Evolutionary conservation across 148 eudicot genomes (phyloP).

Genomic region (Arctostaphylos glauca): DNA sequence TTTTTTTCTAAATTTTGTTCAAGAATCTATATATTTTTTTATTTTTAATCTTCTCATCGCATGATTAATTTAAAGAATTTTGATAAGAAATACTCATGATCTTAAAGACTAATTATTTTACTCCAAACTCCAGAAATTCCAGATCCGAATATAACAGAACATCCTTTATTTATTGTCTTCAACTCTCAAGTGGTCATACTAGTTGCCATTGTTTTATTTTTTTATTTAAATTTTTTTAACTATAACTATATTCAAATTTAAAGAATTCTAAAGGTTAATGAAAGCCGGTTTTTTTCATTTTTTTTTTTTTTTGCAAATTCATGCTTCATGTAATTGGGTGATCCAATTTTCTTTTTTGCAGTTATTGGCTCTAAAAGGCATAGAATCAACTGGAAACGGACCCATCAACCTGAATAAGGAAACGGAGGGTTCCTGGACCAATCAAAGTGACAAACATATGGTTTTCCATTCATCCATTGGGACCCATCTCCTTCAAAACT

Average conservation of each 20-base stretch:
- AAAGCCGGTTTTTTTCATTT: not conserved
- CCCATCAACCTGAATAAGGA: slow-evolving; percentile 56
- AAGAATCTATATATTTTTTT: no score
- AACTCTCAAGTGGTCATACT: not conserved
- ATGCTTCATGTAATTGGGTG: not conserved
- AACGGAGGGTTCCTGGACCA: slow-evolving; percentile 68
- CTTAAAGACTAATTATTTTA: no score
- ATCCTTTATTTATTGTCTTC: not conserved
- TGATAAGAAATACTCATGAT: no score
- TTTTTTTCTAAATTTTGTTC: no score
- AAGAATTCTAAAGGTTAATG: not conserved
- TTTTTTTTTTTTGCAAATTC: not conserved
- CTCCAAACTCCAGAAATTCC: not conserved
- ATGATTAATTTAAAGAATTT: no score
- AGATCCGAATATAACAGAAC: not conserved
- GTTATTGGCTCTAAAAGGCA: slow-evolving; percentile 49
- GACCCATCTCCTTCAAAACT: slow-evolving; percentile 31
- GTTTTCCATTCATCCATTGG: slow-evolving; percentile 22
- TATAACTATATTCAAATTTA: not conserved
- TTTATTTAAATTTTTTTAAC: not conserved
- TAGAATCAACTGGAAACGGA: slow-evolving; percentile 44
- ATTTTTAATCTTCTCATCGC: no score
- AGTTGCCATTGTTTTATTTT: not conserved
- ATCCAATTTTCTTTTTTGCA: slow-evolving; percentile 24
- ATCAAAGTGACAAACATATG: slow-evolving; percentile 51